phyloP scores from a whole-genome alignment of 768 basidiomycete species.

The Saitozyma sp. region DNA sequence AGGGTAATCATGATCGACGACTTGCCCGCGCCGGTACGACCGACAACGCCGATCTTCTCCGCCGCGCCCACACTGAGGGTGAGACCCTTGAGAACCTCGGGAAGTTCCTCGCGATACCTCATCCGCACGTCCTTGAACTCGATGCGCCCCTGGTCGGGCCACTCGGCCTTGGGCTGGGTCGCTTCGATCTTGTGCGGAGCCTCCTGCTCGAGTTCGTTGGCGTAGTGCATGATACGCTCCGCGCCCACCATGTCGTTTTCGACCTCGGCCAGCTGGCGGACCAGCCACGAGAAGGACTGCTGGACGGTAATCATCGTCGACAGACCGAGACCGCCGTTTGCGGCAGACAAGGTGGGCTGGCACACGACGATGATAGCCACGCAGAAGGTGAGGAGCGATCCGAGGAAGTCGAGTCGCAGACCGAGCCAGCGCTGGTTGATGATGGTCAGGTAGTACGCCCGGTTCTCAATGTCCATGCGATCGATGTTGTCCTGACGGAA shows the following conservation, averaged over 20 bases:
- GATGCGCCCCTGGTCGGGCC: conserved; percentile 75
- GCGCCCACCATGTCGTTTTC: conserved; percentile 84
- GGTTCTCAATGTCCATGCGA: conserved; percentile 79
- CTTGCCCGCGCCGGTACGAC: conserved; percentile 76
- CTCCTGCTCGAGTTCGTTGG: conserved; percentile 77
- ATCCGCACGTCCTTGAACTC: conserved; percentile 74
- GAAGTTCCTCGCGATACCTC: conserved; percentile 83
- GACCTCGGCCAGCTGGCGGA: conserved; percentile 61
- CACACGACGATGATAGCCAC: conserved; percentile 78
- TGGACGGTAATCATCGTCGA: conserved; percentile 74
- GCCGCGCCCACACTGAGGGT: conserved; percentile 68
- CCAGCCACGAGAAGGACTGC: conserved; percentile 56
- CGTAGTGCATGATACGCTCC: conserved; percentile 68
- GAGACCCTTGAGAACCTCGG: conserved; percentile 79
- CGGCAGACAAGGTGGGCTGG: conserved; percentile 73
- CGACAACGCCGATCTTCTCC: conserved; percentile 91
- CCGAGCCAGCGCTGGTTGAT: conserved; percentile 83
- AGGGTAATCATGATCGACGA: conserved; percentile 85
- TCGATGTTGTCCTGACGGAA: conserved; percentile 74
- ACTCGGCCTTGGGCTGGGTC: conserved; percentile 62
- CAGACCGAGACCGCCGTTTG: conserved; percentile 75
- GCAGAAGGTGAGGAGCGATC: conserved; percentile 70
- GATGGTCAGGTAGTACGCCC: conserved; percentile 81
- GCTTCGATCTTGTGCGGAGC: conserved; percentile 68
- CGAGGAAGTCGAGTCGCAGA: conserved; percentile 83